A percentile compares a stretch with the other conserved stretches of the same genome.
Conservation (phyloP, 495 filamentous ascomycete species). For the Echria macrotheca region DNA sequence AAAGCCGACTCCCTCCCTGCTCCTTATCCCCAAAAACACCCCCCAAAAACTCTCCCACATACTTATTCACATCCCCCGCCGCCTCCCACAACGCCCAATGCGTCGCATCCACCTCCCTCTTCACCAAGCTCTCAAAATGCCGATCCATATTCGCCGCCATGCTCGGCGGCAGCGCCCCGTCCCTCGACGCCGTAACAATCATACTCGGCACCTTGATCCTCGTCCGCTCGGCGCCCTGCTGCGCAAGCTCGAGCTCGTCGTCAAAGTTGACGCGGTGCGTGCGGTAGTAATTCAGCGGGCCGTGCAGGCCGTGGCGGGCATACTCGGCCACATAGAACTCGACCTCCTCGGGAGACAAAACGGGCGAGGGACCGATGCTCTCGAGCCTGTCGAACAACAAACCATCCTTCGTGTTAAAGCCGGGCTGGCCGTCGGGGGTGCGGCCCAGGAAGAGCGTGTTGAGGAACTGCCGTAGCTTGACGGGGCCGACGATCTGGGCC, state of each 20-base stretch:
- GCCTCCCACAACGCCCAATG: constrained; percentile 71
- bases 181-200: constrained; percentile 66
- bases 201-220: constrained; percentile 62
- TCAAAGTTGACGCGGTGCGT: constrained; percentile 64
- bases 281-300: constrained; percentile 84
- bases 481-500: constrained; percentile 44
- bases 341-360: constrained; percentile 64
- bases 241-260: constrained; percentile 56
- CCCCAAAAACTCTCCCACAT: constrained; percentile 35
- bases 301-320: constrained; percentile 63
- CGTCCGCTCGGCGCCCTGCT: constrained; percentile 14
- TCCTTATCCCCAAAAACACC: constrained; percentile 14
- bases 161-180: constrained; percentile 59
- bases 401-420: constrained; percentile 53
- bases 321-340: constrained; percentile 72
- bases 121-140: constrained; percentile 54
- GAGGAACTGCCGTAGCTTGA: constrained; percentile 61
- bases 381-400: constrained; percentile 44
- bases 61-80: constrained; percentile 46
- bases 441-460: constrained; percentile 61
- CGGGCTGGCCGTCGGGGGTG: constrained; percentile 46
- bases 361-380: constrained; percentile 45
- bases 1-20: too few relatives aligned
- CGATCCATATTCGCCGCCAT: constrained; percentile 65
- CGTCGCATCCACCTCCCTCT: constrained; percentile 50